Evolutionary conservation across 257 asterid genomes (phyloP).

Genomic region (Solanum dulcamara): DNA sequence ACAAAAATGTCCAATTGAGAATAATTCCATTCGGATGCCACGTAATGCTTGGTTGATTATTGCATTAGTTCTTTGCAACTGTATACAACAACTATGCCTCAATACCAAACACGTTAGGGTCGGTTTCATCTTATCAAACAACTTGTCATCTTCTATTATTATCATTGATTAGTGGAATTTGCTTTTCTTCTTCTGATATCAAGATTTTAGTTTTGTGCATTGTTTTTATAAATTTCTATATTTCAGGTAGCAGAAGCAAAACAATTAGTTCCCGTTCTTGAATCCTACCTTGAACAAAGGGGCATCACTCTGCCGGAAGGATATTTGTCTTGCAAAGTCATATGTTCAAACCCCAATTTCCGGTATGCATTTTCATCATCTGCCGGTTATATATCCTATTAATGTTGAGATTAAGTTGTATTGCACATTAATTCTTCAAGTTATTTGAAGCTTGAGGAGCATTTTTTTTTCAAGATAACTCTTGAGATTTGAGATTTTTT

Average conservation of each 20-base stretch:
- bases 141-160: neutral
- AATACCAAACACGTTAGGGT: neutral
- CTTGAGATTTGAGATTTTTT: neutral
- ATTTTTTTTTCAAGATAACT: neutral
- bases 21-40: neutral
- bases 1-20: neutral
- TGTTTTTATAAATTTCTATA: constrained; percentile 2
- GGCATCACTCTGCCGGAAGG: constrained; percentile 74
- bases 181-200: neutral
- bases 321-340: constrained; percentile 63
- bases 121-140: neutral
- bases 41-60: neutral
- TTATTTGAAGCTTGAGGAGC: neutral
- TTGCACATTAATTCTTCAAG: neutral
- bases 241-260: constrained; percentile 64
- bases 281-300: constrained; percentile 85
- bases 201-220: neutral
- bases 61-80: neutral
- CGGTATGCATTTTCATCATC: constrained; percentile 29
- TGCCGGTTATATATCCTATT: neutral
- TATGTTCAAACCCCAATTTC: constrained; percentile 78
- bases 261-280: constrained; percentile 56
- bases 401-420: neutral
- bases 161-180: neutral
- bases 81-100: neutral